Percentiles rank a stretch among this genome's conserved stretches.
Conservation (phyloP, 2,329 filamentous ascomycete genomes). For the Neonectria coccinea region DNA sequence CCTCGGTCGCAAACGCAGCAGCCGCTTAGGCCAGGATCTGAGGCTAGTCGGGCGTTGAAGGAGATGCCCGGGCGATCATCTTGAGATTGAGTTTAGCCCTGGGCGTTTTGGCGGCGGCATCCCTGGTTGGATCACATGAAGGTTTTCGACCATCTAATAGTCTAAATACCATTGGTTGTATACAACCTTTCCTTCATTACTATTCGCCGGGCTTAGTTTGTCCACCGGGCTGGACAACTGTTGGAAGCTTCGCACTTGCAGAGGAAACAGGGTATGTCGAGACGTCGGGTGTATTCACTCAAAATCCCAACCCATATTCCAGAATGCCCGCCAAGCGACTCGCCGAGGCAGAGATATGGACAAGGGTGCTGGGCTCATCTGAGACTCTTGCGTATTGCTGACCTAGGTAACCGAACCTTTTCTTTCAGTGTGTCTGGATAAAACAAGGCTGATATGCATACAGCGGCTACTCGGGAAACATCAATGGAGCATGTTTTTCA, state of each 20-base stretch:
- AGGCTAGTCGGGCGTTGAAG: too few relatives aligned
- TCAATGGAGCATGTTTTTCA: constrained; percentile 27
- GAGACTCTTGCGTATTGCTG: constrained; percentile 43
- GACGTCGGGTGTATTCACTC: constrained; percentile 29
- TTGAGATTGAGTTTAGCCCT: not conserved
- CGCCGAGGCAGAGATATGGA: constrained; percentile 7
- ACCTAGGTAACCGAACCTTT: constrained; percentile 31
- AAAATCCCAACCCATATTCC: not conserved
- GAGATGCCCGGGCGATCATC: not conserved
- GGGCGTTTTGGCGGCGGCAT: not conserved
- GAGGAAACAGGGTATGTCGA: constrained; percentile 9
- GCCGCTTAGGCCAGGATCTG: not conserved
- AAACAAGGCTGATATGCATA: not conserved
- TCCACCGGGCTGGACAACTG: too few relatives aligned
- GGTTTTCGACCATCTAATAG: not conserved
- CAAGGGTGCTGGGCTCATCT: constrained; percentile 19
- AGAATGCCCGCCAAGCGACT: not conserved
- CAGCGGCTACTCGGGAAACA: constrained; percentile 31
- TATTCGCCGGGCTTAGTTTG: too few relatives aligned
- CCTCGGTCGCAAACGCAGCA: not conserved
- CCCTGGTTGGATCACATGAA: not conserved
- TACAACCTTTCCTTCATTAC: too few relatives aligned
- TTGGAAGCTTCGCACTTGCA: constrained; percentile 28
- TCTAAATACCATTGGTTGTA: too few relatives aligned
- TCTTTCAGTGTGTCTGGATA: fast-evolving